Evolutionary conservation across 306 rosid species (phyloP).

Genomic region (Inga oerstediana): DNA sequence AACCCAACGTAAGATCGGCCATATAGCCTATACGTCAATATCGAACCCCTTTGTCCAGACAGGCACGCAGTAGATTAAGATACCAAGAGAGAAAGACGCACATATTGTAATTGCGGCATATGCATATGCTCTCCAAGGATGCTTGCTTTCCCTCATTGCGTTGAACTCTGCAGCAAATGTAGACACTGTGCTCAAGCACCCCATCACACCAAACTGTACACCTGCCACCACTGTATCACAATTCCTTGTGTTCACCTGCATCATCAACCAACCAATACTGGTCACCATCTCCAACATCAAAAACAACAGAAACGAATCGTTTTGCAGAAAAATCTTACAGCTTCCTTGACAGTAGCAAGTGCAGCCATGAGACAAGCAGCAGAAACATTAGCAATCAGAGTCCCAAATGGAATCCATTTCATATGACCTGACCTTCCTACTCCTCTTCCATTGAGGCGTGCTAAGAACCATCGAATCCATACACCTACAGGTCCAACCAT

Average conservation of each 20-base stretch:
- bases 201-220: conserved; percentile 57
- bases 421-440: conserved; percentile 46
- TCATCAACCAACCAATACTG: not conserved
- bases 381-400: conserved; percentile 57
- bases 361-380: conserved; percentile 73
- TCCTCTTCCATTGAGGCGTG: conserved; percentile 65
- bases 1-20: no score
- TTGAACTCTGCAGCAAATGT: conserved; percentile 67
- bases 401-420: conserved; percentile 69
- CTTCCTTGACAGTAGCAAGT: conserved; percentile 46
- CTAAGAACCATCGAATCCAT: conserved; percentile 73
- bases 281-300: not conserved
- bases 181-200: conserved; percentile 72
- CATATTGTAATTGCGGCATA: conserved; percentile 54
- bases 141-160: conserved; percentile 58
- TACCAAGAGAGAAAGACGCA: conserved; percentile 51
- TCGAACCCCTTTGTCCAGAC: conserved; percentile 50
- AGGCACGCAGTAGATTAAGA: conserved; percentile 54
- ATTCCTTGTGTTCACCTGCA: conserved; percentile 49
- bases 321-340: conserved; percentile 28
- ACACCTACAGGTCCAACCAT: conserved; percentile 68
- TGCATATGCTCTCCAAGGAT: conserved; percentile 62
- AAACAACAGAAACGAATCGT: not conserved
- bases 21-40: not conserved
- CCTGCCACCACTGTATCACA: conserved; percentile 52